Conservation (phyloP, 176 grass and related monocot species). For the Triticum turgidum region DNA sequence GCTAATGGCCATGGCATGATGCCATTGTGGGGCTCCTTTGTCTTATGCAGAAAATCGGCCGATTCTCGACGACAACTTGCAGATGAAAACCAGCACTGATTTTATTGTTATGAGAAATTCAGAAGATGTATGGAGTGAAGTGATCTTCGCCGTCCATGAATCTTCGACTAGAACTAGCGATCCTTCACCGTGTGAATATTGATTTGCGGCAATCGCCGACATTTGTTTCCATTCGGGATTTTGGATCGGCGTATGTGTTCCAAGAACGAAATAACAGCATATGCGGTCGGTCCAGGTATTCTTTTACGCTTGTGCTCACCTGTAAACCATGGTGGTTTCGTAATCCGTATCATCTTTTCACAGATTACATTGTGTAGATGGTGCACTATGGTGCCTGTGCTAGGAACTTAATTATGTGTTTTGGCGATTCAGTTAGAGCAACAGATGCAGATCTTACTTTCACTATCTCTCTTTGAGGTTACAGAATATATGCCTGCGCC, state of each 20-base stretch:
- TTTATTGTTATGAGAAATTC: background rate
- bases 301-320: background rate
- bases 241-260: too few species aligned
- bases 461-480: background rate
- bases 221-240: background rate
- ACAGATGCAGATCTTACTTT: slow-evolving; percentile 19
- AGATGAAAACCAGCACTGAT: background rate
- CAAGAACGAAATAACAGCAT: background rate
- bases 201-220: background rate
- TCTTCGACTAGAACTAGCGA: background rate
- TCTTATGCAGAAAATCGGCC: background rate
- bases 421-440: background rate
- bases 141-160: background rate
- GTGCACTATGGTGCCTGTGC: background rate
- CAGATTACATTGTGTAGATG: background rate
- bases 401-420: background rate
- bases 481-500: slow-evolving; percentile 33
- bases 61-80: background rate
- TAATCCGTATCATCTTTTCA: background rate
- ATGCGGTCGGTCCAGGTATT: background rate
- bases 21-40: background rate
- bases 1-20: background rate
- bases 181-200: background rate
- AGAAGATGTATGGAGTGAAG: background rate
- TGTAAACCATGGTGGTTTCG: background rate